Conservation (phyloP, 306 rosid species). For the Fragaria iinumae region DNA sequence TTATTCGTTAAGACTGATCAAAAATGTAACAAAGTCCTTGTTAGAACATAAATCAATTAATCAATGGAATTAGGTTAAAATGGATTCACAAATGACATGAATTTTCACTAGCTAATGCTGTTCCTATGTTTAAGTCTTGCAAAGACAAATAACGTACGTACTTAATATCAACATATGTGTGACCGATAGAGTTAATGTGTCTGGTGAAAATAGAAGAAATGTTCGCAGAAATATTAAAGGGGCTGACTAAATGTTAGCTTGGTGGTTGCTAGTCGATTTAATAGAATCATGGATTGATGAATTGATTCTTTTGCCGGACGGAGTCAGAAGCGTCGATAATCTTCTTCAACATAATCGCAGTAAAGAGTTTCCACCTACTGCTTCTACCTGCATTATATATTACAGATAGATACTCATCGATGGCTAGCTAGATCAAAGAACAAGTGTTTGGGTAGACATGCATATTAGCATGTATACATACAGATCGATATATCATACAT, state of each 20-base stretch:
- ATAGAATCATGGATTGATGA: not conserved
- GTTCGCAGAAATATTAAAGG: not conserved
- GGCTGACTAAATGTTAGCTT: not conserved
- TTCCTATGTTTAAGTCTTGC: not conserved
- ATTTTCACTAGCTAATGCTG: not conserved
- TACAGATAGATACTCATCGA: not conserved
- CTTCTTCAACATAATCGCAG: not conserved
- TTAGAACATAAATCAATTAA: not conserved
- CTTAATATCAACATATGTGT: not conserved
- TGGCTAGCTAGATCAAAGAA: not conserved
- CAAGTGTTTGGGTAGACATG: not conserved
- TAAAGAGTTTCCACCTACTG: not conserved
- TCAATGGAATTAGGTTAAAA: not conserved
- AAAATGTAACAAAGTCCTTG: not conserved
- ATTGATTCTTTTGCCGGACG: not conserved
- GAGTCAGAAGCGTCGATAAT: not conserved
- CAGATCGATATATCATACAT: not conserved
- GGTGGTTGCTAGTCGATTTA: conserved; percentile 1
- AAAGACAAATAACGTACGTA: not conserved
- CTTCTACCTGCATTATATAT: not conserved
- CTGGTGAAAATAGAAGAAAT: not conserved
- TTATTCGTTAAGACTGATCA: not conserved
- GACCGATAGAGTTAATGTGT: conserved; percentile 20
- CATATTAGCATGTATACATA: no score
- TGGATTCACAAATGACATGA: not conserved